These are phyloP conservation scores for Heliosperma pusillum DNA, from an alignment of 148 eudicot genomes.

Conservation along the genomic window DNA sequence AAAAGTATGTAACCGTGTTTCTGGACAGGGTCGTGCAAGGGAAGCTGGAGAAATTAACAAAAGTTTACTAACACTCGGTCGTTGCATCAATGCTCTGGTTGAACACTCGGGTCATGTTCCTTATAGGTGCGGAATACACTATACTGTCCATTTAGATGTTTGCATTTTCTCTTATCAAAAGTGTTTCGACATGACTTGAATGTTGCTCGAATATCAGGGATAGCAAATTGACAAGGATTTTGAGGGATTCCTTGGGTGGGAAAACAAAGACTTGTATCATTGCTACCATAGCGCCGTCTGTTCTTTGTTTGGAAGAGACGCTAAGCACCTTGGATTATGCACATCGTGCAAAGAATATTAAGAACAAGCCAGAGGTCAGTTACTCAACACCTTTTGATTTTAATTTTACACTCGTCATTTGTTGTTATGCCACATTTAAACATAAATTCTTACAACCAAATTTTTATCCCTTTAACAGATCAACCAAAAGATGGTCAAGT, in stretches of 20 bases:
- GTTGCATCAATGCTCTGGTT: constrained; percentile 92
- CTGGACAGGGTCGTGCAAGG: constrained; percentile 83
- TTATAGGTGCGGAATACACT: constrained; percentile 49
- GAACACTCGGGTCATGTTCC: constrained; percentile 99
- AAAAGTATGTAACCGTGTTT: constrained; percentile 7
- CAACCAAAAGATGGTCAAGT: constrained; percentile 98
- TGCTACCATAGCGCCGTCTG: constrained; percentile 91
- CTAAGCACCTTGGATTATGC: constrained; percentile 98
- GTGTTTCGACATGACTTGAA: constrained; percentile 7
- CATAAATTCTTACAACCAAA: background rate
- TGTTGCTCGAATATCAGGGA: constrained; percentile 49
- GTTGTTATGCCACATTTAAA: background rate
- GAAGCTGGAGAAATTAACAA: constrained; percentile 99
- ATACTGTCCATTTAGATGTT: background rate
- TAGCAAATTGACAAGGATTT: constrained; percentile 89
- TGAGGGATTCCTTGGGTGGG: constrained; percentile 98
- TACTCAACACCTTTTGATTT: constrained; percentile 13
- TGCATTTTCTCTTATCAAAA: background rate
- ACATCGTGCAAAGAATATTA: constrained; percentile 97
- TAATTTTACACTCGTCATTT: background rate
- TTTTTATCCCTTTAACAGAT: constrained; percentile 46
- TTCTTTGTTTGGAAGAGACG: constrained; percentile 87
- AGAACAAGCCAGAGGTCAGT: constrained; percentile 95
- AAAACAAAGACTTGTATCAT: constrained; percentile 97
- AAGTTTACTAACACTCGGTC: constrained; percentile 96